Evolutionary conservation across 768 basidiomycete genomes (phyloP), one percentile per base, ranked within the genome.

Genomic region (Phaeolepiota aurea): DNA sequence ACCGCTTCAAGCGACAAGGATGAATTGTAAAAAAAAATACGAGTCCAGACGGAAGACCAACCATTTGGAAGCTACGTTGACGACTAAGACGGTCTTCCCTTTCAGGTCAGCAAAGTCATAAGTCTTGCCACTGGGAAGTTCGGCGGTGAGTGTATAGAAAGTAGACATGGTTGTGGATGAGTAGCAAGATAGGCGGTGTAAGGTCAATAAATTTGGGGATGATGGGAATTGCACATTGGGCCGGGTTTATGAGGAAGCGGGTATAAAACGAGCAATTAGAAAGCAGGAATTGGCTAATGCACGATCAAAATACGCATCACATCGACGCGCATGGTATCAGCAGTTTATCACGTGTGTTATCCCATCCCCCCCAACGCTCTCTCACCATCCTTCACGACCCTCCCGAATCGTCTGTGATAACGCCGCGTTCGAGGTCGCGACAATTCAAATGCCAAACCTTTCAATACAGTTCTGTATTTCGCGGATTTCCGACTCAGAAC

Each of bases 31-130:
- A 10, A 9, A 19, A 38, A 18, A 38, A 22, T 12, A 20, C 12
- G 18, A 19, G 13, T 21, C 32, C 5, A n/a, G 20, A 16, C 12
- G 31, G 7, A 36, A 14, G 7, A 55, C 70, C 28, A 46, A 82
- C 85, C 87, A 89, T 51, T 75, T 64, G 10, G 84, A 86, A 19
- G 86, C 87, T 39, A 74, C 72, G 53, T 89, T 90, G 40, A 88
- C 85, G 43, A 90, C 66, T 30, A 89, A 68, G 28, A 87, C 82
- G 13, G 80, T 76, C 58, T 86, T 87, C 31, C 82, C 87, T 54
- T 79, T 79, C 47, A 89, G 61, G 41, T 85, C 65, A 4, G 72
- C 67, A 48, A 89, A 87, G 45, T 79, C 71, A 43, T 69, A 83
- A 5, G 59, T 54, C 46, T 77, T 64, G 20, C 66, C 72, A 25